Evolutionary conservation across 768 basidiomycete genomes (phyloP), one percentile per base, ranked within the genome.

Genomic region (Mycena polygramma): DNA sequence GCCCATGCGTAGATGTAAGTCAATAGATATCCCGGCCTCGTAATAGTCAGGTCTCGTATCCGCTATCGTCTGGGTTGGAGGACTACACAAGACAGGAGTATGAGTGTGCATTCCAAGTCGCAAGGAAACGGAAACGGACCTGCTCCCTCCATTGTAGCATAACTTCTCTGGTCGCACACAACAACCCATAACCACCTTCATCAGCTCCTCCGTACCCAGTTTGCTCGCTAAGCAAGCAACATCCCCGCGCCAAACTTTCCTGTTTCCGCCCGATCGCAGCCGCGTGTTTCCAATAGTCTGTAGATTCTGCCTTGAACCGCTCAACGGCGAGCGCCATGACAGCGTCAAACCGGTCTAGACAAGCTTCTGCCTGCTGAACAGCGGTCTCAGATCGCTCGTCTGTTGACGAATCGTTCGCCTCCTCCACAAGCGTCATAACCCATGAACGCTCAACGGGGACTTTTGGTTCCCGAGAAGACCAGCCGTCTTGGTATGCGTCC

Each of bases 161-260:
- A 13, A 79, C 75, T 0, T 76, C 76, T 62, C 83, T 78, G 17
- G 84, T 81, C 46, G 81, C 75, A 43, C 78, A 76, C 71, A 86
- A 76, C 10, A 86, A 75, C 2, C 78, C 77, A 68, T 82, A 82
- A 8, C 82, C 83, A 75, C 82, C 81, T 48, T 82, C 84, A 52
- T 83, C 83, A 3, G 81, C 79, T 4, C 81, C 79, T 0, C 85
- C 85, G 74, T 78, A 86, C 0, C 85, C 85, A 0, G 85, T 85
- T 72, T 86, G 85, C 72, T 86, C 85, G 55, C 81, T 83, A 19
- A 86, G 76, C 68, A 85, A 75, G 66, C 85, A 86, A 61, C 83
- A 84, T 1, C 80, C 81, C 57, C 80, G 79, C 1, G 81, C 81
- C 19, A 86, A 75, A 7, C 76, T 78, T 51, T 82, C 78, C 67